A percentile compares a stretch with the other conserved stretches of the same genome.
Evolutionary conservation across 73 alveolate species (phyloP).

Genomic region (Symbiodinium natans): DNA sequence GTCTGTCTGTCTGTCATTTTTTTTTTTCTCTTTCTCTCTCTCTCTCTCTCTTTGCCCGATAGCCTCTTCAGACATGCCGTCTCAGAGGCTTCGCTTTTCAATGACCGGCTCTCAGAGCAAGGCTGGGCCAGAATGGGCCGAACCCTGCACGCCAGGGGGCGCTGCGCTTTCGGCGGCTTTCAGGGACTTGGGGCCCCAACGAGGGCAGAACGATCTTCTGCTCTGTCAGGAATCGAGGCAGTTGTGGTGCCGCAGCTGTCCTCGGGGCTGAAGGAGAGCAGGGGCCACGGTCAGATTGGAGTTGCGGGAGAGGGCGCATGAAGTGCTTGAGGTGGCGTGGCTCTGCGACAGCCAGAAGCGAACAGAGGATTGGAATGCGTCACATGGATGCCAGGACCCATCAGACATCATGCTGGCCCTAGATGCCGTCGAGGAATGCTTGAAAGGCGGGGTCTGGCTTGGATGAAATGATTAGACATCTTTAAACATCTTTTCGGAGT

Average conservation of each 20-base stretch:
- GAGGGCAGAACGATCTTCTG: background rate
- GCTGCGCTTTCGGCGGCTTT: background rate
- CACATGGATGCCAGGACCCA: too few relatives aligned
- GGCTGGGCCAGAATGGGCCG: too few relatives aligned
- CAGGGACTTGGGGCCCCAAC: background rate
- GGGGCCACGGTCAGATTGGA: background rate
- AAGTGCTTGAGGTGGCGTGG: background rate
- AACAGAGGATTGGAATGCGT: too few relatives aligned
- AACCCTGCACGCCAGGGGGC: too few relatives aligned
- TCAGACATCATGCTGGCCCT: slow-evolving; percentile 34
- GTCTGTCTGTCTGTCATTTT: too few relatives aligned
- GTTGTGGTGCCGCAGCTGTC: slow-evolving; percentile 11
- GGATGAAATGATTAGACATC: too few relatives aligned
- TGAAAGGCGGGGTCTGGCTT: slow-evolving; percentile 26
- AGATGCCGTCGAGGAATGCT: slow-evolving; percentile 37
- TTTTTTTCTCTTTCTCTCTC: too few relatives aligned
- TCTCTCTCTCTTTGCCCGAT: too few relatives aligned
- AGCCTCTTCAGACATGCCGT: too few relatives aligned
- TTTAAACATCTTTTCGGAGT: too few relatives aligned
- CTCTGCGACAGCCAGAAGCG: too few relatives aligned
- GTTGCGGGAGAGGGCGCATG: background rate
- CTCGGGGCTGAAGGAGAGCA: slow-evolving; percentile 13
- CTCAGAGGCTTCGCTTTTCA: background rate
- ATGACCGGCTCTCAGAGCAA: background rate
- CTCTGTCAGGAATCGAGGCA: background rate